Conservation (phyloP, 768 basidiomycete genomes). For the Pleurotus ostreatus region DNA sequence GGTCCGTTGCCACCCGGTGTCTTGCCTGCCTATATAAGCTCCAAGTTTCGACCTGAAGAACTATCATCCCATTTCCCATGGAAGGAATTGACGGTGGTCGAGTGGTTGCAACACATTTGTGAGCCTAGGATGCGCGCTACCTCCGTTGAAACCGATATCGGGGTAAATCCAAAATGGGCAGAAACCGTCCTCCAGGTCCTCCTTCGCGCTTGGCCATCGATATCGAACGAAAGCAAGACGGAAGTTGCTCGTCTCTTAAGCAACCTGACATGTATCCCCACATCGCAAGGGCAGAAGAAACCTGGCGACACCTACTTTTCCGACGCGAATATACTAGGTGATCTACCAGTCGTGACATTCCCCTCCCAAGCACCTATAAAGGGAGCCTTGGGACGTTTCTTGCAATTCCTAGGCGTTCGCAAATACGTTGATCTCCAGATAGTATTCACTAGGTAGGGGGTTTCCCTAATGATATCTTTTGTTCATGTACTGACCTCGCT, state of each 20-base stretch:
- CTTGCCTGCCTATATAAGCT: slow-evolving; percentile 64
- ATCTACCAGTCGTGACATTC: slow-evolving; percentile 75
- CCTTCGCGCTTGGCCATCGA: slow-evolving; percentile 67
- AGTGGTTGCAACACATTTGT: slow-evolving; percentile 73
- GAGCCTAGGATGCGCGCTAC: slow-evolving; percentile 36
- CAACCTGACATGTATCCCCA: slow-evolving; percentile 62
- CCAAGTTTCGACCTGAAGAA: slow-evolving; percentile 46
- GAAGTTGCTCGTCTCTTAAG: slow-evolving; percentile 46
- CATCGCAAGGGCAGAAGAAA: slow-evolving; percentile 64
- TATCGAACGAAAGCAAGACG: slow-evolving; percentile 44
- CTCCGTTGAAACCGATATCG: slow-evolving; percentile 56
- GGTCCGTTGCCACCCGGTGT: slow-evolving; percentile 74
- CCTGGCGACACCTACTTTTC: slow-evolving; percentile 81
- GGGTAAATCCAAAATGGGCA: slow-evolving; percentile 65
- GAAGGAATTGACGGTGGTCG: slow-evolving; percentile 67
- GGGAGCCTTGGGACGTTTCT: slow-evolving; percentile 65
- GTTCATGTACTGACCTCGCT: neutral
- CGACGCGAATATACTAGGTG: slow-evolving; percentile 84
- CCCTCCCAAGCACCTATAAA: slow-evolving; percentile 63
- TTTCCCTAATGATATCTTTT: neutral
- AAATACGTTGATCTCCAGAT: slow-evolving; percentile 91
- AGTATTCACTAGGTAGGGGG: slow-evolving; percentile 74
- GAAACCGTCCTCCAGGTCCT: slow-evolving; percentile 72
- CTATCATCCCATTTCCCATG: slow-evolving; percentile 64
- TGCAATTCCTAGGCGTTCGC: slow-evolving; percentile 76